phyloP scores from a whole-genome alignment of 805 yeast species.

The Teunomyces cretensis region DNA sequence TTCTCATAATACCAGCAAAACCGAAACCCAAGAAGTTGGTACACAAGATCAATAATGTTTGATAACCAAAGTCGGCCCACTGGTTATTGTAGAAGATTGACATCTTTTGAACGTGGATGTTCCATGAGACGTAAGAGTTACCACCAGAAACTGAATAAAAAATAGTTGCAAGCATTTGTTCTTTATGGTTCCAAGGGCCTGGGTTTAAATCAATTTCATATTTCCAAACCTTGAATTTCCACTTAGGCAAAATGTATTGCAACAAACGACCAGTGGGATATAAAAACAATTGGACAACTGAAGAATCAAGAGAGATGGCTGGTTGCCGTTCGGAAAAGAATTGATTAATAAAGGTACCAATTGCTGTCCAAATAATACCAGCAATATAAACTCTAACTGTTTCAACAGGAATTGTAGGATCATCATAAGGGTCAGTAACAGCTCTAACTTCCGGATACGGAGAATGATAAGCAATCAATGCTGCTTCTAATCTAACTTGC shows the following conservation, averaged over 20 bases:
- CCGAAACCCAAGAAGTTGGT: constrained; percentile 18
- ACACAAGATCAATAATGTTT: constrained; percentile 11
- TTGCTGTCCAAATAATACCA: constrained; percentile 52
- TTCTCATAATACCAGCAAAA: constrained; percentile 16
- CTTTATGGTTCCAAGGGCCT: constrained; percentile 64
- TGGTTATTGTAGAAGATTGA: constrained; percentile 23
- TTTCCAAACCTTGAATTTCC: constrained; percentile 11
- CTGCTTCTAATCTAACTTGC: constrained; percentile 37
- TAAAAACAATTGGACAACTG: constrained; percentile 47
- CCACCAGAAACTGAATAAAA: constrained; percentile 34
- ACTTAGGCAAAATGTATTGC: constrained; percentile 35
- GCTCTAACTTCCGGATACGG: constrained; percentile 43
- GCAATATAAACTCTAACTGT: constrained; percentile 53
- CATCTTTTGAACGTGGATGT: constrained; percentile 21
- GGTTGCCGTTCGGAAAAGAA: constrained; percentile 57
- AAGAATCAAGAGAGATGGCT: constrained; percentile 39
- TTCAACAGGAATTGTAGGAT: constrained; percentile 29
- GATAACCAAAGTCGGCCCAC: constrained; percentile 20
- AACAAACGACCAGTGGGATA: constrained; percentile 44
- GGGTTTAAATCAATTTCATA: constrained; percentile 42
- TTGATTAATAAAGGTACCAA: constrained; percentile 56
- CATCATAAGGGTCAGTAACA: constrained; percentile 40
- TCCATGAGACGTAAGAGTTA: constrained; percentile 19
- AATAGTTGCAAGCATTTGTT: constrained; percentile 61
- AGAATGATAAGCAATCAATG: constrained; percentile 37